Conservation (phyloP, 2,329 filamentous ascomycete genomes). For the Pyrenophora teres region DNA sequence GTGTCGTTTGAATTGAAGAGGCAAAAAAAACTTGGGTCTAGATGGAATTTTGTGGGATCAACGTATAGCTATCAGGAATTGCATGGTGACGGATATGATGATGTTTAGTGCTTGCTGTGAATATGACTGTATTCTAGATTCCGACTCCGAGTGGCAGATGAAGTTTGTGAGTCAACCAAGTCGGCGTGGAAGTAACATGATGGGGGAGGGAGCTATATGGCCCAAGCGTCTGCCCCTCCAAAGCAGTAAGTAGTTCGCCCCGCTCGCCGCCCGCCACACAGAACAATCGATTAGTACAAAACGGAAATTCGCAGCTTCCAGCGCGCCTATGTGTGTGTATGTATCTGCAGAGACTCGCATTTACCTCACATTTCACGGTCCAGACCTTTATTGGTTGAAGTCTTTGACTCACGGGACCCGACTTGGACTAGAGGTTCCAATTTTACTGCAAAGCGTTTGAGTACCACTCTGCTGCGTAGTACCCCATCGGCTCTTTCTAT, state of each 20-base stretch:
- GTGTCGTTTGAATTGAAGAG: constrained; percentile 7
- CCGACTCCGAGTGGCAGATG: no score
- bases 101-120: background rate
- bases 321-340: constrained; percentile 23
- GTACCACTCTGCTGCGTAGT: background rate
- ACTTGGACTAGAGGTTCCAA: constrained; percentile 14
- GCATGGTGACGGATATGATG: background rate
- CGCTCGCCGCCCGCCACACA: constrained; percentile 19
- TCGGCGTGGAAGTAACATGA: no score
- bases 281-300: constrained; percentile 24
- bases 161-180: no score
- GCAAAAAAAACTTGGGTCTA: constrained; percentile 9
- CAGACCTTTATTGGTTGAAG: constrained; percentile 33
- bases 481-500: background rate
- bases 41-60: constrained; percentile 3
- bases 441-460: constrained; percentile 5
- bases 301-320: constrained; percentile 31
- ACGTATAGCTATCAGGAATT: constrained; percentile 3
- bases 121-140: no score
- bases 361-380: constrained; percentile 16
- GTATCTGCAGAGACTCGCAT: constrained; percentile 18
- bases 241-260: background rate
- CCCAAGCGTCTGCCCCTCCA: constrained; percentile 18
- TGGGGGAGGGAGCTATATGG: background rate
- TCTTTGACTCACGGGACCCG: constrained; percentile 28